Evolutionary conservation across 805 yeast species (phyloP).

Genomic region (Ogataea parapolymorpha): DNA sequence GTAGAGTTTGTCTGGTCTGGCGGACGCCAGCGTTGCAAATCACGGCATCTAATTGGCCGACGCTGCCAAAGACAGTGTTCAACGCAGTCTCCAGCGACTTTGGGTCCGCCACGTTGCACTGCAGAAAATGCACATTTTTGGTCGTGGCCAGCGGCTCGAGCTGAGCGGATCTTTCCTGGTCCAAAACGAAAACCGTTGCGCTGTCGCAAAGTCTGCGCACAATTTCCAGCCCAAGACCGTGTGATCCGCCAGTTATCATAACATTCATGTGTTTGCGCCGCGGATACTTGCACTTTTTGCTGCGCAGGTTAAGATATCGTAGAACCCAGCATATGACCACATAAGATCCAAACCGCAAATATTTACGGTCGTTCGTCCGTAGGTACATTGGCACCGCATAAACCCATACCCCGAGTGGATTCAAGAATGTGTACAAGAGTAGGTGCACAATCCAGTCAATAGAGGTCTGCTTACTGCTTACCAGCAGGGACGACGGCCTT

Average conservation of each 20-base stretch:
- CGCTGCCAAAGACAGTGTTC: slow-evolving; percentile 19
- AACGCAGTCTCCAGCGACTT: slow-evolving; percentile 23
- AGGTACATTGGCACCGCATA: slow-evolving; percentile 7
- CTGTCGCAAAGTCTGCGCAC: slow-evolving; percentile 25
- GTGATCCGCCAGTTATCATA: slow-evolving; percentile 49
- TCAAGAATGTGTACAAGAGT: slow-evolving; percentile 13
- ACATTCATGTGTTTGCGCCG: slow-evolving; percentile 22
- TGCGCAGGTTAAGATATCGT: slow-evolving; percentile 16
- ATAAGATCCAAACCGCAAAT: slow-evolving; percentile 5
- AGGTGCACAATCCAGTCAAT: slow-evolving; percentile 20
- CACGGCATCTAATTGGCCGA: slow-evolving; percentile 31
- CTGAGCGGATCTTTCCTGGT: slow-evolving; percentile 6
- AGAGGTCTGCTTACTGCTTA: slow-evolving; percentile 9
- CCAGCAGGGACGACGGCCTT: slow-evolving; percentile 14
- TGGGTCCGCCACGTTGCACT: slow-evolving; percentile 25
- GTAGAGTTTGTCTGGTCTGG: slow-evolving; percentile 32
- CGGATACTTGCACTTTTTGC: slow-evolving; percentile 4
- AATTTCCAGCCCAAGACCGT: slow-evolving; percentile 47
- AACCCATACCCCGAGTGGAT: slow-evolving; percentile 22
- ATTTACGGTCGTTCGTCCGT: slow-evolving; percentile 1
- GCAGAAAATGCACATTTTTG: slow-evolving; percentile 23
- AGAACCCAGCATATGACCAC: slow-evolving; percentile 22
- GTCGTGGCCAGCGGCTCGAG: slow-evolving; percentile 6
- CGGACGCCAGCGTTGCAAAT: slow-evolving; percentile 51
- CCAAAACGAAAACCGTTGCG: slow-evolving; percentile 9